phyloP scores from a whole-genome alignment of 2,329 filamentous ascomycete species.

The Talaromyces sp. region DNA sequence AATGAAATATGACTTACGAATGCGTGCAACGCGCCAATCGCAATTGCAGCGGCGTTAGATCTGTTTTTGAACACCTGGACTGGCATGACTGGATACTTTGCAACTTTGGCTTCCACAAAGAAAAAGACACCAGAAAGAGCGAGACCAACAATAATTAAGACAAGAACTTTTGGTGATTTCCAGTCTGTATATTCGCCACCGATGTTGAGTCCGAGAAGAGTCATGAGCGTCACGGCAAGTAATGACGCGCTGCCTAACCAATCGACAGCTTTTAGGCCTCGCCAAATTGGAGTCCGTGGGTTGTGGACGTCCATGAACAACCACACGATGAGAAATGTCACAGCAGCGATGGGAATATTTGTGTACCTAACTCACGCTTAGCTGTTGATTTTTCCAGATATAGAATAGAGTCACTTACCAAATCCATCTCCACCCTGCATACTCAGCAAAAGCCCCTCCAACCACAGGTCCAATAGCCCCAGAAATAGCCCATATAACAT shows the following conservation, averaged over 20 bases:
- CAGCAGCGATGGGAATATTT: conserved; percentile 33
- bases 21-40: conserved; percentile 1
- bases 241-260: conserved; percentile 61
- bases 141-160: not conserved
- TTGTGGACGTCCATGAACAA: conserved; percentile 22
- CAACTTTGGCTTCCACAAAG: conserved; percentile 40
- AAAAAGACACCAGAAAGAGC: not conserved
- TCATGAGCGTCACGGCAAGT: conserved; percentile 61
- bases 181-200: conserved; percentile 59
- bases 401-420: conserved; percentile 40
- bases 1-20: not conserved
- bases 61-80: conserved; percentile 39
- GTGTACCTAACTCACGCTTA: conserved; percentile 14
- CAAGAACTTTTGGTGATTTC: conserved; percentile 56
- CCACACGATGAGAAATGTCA: conserved; percentile 10
- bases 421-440: conserved; percentile 53
- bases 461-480: conserved; percentile 54
- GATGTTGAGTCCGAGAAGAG: conserved; percentile 56
- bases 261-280: conserved; percentile 44
- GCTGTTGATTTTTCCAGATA: not conserved
- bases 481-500: conserved; percentile 45
- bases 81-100: conserved; percentile 63
- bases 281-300: conserved; percentile 22
- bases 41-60: conserved; percentile 17
- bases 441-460: conserved; percentile 54